Evolutionary conservation across 139 green algal species (phyloP).

Genomic region (Auxenochlorella protothecoides): DNA sequence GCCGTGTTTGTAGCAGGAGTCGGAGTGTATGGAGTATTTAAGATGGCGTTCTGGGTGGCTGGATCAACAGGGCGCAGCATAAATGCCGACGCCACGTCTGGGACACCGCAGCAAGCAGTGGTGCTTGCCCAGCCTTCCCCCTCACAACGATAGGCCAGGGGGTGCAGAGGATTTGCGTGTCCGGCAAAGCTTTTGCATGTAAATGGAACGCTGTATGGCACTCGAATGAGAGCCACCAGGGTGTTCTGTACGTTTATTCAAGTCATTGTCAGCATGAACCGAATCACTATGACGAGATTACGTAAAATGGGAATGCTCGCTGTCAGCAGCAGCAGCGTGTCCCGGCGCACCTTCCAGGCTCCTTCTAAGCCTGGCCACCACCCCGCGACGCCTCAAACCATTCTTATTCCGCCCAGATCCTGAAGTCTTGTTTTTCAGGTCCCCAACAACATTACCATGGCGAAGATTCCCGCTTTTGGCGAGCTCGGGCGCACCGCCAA

Average conservation of each 20-base stretch:
- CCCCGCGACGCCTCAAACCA: neutral
- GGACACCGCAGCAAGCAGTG: too few relatives aligned
- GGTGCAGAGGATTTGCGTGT: neutral
- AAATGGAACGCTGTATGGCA: too few relatives aligned
- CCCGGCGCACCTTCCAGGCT: too few relatives aligned
- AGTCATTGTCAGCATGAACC: too few relatives aligned
- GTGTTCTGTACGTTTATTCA: too few relatives aligned
- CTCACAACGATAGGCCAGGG: neutral
- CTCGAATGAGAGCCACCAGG: too few relatives aligned
- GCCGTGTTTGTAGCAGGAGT: slow-evolving; percentile 33
- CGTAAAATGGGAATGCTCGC: neutral
- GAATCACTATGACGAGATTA: neutral
- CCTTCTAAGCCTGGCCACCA: too few relatives aligned
- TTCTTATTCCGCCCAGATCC: neutral
- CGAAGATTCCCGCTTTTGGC: slow-evolving; percentile 29
- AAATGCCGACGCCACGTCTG: slow-evolving; percentile 1
- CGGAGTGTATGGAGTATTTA: slow-evolving; percentile 38
- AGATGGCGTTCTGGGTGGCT: slow-evolving; percentile 39
- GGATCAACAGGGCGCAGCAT: slow-evolving; percentile 17
- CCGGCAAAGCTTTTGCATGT: too few relatives aligned
- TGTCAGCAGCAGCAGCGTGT: too few relatives aligned
- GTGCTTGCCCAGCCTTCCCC: too few relatives aligned
- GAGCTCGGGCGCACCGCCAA: slow-evolving; percentile 29
- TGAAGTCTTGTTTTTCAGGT: too few relatives aligned
- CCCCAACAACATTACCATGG: slow-evolving; percentile 1